These are phyloP conservation scores for Clarireedia paspali DNA, from an alignment of 2,329 filamentous ascomycete genomes.

Conservation along the genomic window DNA sequence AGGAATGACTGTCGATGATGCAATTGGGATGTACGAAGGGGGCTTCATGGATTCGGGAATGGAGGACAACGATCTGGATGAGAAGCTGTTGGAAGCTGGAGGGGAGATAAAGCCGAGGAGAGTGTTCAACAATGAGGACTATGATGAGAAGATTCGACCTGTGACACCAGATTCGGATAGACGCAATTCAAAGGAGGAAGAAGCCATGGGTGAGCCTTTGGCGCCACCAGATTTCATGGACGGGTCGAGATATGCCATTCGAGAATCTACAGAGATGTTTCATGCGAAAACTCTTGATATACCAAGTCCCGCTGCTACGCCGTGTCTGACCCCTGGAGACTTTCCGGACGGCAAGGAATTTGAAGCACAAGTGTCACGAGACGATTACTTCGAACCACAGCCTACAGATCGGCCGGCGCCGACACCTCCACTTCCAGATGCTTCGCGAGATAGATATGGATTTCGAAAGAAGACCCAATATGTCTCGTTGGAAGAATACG, in stretches of 20 bases:
- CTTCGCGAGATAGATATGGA: constrained; percentile 70
- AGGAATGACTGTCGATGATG: constrained; percentile 55
- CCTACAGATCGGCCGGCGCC: constrained; percentile 9
- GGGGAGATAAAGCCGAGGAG: not conserved
- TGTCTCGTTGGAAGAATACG: constrained; percentile 68
- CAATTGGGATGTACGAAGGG: constrained; percentile 63
- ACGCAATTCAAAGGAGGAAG: constrained; percentile 16
- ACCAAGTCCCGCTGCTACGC: constrained; percentile 37
- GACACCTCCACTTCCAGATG: constrained; percentile 14
- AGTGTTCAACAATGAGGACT: not conserved
- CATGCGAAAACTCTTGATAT: constrained; percentile 26
- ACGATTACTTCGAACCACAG: constrained; percentile 11
- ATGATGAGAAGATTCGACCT: constrained; percentile 12
- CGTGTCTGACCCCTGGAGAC: not conserved
- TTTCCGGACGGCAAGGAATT: not conserved
- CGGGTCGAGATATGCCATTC: constrained; percentile 15
- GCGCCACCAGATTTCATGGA: constrained; percentile 1
- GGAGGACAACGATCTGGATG: constrained; percentile 30
- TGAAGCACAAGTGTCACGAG: constrained; percentile 9
- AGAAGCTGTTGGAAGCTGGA: constrained; percentile 1
- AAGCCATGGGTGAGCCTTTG: constrained; percentile 21
- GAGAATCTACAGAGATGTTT: constrained; percentile 35
- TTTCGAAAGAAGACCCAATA: constrained; percentile 85
- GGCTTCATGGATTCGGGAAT: constrained; percentile 48
- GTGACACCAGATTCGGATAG: constrained; percentile 18